A percentile compares a stretch with the other conserved stretches of the same genome.
phyloP scores from a whole-genome alignment of 148 eudicot species.

The Nepenthes mirabilis region DNA sequence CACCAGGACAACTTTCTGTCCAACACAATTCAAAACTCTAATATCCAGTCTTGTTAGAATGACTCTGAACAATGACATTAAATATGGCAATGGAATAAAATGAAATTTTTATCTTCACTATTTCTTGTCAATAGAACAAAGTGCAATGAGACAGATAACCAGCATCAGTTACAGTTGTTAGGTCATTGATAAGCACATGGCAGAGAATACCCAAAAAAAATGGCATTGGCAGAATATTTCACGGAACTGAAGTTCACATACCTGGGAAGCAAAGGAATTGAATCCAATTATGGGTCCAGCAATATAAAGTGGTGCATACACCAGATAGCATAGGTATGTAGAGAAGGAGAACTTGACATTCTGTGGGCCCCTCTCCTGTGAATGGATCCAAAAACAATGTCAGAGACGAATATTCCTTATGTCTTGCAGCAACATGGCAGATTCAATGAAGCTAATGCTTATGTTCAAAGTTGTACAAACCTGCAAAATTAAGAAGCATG shows the following conservation, averaged over 20 bases:
- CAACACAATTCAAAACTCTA: too few relatives aligned
- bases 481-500: conserved; percentile 78
- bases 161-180: not conserved
- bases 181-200: conserved; percentile 1
- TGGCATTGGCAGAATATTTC: not conserved
- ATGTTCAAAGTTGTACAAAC: conserved; percentile 16
- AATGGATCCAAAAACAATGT: conserved; percentile 7
- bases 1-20: too few relatives aligned
- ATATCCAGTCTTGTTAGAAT: too few relatives aligned
- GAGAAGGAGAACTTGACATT: conserved; percentile 45
- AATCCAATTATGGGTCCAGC: conserved; percentile 89
- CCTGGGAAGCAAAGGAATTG: conserved; percentile 95
- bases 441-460: not conserved
- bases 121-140: too few relatives aligned
- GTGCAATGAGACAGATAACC: not conserved
- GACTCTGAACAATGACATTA: too few relatives aligned
- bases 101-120: too few relatives aligned
- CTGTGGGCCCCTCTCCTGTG: conserved; percentile 64
- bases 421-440: not conserved
- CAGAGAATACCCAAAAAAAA: not conserved
- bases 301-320: conserved; percentile 90
- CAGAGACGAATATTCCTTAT: not conserved
- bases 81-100: too few relatives aligned
- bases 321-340: conserved; percentile 72
- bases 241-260: conserved; percentile 11